Evolutionary conservation across 2,329 filamentous ascomycete genomes (phyloP), one percentile per base, ranked within the genome.

Genomic region (Zalaria obscura): DNA sequence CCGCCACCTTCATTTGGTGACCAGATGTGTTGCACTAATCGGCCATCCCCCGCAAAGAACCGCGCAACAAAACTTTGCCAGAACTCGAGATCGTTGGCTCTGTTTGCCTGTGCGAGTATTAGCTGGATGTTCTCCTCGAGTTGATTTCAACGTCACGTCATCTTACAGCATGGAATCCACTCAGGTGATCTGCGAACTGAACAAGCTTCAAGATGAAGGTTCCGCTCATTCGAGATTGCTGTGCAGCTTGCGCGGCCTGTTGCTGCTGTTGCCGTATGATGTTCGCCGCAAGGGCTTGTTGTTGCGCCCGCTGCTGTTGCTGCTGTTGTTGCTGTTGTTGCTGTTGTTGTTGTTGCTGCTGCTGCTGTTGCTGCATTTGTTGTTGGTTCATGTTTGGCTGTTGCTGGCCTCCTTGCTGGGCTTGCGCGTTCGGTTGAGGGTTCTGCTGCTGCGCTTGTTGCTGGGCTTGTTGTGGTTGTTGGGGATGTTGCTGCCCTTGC

Each of bases 31-130:
- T 89, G 77, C 35, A 87, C 76, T 54, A 94, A 80, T 5, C 86
- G 76, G 5, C 85, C 87, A 27, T 72, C 74, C 0, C 73, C 70
- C 0, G 85, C 80, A 61, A 95, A 98, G 62, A 93, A 93, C 37
- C 75, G 75, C 32, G 72, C 66, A 11, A 94, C 86, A 52, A 95
- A 91, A 4, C 63, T 63, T 48, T 81, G 74, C 89, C 89, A 96
- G 53, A 84, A 82, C 0, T 67, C 62, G 4, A 93, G 62, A 53
- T 87, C 81, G 45, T 80, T 78, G 45, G 74, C n/a, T 32, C 29
- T 7, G 7, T 18, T 18, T 18, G 18, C 18, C 18, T 18, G 18
- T 18, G 18, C 18, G 18, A 18, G 18, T 18, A 18, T 18, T 18
- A 18, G 18, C 18, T 18, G 18, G 18, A 18, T 18, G 18, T 18